Percentiles rank a stretch among this genome's conserved stretches.
Evolutionary conservation across 106 monocot species (phyloP).

Genomic region (Apostasia shenzhenica): DNA sequence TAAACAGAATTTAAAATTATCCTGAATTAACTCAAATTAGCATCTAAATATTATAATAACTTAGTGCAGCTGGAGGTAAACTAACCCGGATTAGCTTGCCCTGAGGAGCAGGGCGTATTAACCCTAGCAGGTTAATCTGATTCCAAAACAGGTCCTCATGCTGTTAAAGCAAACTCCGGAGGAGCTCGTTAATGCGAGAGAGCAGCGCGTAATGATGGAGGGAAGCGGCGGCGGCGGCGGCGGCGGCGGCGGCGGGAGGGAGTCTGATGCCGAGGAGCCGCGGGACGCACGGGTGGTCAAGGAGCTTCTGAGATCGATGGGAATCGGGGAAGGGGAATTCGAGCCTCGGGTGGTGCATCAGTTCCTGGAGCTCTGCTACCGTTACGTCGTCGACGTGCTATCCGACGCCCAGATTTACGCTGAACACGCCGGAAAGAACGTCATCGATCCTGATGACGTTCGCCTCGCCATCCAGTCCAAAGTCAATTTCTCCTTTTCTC

Average conservation of each 20-base stretch:
- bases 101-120: no score
- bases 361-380: constrained; percentile 86
- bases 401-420: constrained; percentile 80
- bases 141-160: no score
- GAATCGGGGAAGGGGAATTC: constrained; percentile 62
- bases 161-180: no score
- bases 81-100: no score
- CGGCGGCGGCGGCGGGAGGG: constrained; percentile 11
- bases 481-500: constrained; percentile 95
- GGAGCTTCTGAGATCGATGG: constrained; percentile 89
- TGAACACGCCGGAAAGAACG: constrained; percentile 77
- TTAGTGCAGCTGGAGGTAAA: no score
- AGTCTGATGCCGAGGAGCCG: constrained; percentile 37
- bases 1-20: no score
- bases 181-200: no score
- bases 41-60: no score
- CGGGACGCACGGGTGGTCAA: constrained; percentile 77
- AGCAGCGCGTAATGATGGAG: background rate
- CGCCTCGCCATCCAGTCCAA: constrained; percentile 89
- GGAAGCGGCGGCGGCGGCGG: constrained; percentile 16
- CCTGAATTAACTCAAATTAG: no score
- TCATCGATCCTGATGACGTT: constrained; percentile 84
- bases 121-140: no score
- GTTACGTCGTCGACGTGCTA: constrained; percentile 87
- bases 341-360: constrained; percentile 85